A percentile compares a stretch with the other conserved stretches of the same genome.
Evolutionary conservation across 2,329 filamentous ascomycete species (phyloP).

Genomic region (Fusarium floridanum): DNA sequence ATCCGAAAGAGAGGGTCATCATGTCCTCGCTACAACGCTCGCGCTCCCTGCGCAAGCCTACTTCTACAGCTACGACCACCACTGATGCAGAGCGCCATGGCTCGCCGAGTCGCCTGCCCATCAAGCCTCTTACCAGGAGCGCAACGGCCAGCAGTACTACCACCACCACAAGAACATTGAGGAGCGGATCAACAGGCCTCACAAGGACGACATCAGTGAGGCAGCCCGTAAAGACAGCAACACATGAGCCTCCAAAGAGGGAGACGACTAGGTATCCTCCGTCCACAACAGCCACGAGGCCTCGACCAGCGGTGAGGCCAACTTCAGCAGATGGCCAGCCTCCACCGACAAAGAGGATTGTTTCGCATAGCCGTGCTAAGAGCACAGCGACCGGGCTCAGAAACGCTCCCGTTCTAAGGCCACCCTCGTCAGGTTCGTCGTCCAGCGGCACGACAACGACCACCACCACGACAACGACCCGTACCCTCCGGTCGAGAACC

Average conservation of each 20-base stretch:
- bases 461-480: slow-evolving; percentile 31
- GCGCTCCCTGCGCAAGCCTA: slow-evolving; percentile 62
- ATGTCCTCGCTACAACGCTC: slow-evolving; percentile 63
- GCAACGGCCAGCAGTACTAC: slow-evolving; percentile 44
- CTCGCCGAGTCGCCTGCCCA: slow-evolving; percentile 65
- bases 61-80: slow-evolving; percentile 35
- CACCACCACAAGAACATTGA: slow-evolving; percentile 33
- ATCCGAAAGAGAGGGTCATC: slow-evolving; percentile 9
- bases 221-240: slow-evolving; percentile 29
- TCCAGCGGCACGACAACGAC: slow-evolving; percentile 36
- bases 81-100: slow-evolving; percentile 50
- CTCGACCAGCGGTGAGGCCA: slow-evolving; percentile 46
- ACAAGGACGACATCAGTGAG: slow-evolving; percentile 43
- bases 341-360: slow-evolving; percentile 35
- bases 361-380: slow-evolving; percentile 49
- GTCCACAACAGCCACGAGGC: slow-evolving; percentile 50
- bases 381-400: slow-evolving; percentile 49
- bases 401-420: slow-evolving; percentile 47
- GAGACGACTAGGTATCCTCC: slow-evolving; percentile 52
- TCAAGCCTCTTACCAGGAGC: slow-evolving; percentile 58
- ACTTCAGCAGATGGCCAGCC: slow-evolving; percentile 48
- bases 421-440: slow-evolving; percentile 47
- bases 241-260: slow-evolving; percentile 30
- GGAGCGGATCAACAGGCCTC: slow-evolving; percentile 35
- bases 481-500: slow-evolving; percentile 30